Evolutionary conservation across 2,329 filamentous ascomycete species (phyloP).

Genomic region (Penicillium brasilianum): DNA sequence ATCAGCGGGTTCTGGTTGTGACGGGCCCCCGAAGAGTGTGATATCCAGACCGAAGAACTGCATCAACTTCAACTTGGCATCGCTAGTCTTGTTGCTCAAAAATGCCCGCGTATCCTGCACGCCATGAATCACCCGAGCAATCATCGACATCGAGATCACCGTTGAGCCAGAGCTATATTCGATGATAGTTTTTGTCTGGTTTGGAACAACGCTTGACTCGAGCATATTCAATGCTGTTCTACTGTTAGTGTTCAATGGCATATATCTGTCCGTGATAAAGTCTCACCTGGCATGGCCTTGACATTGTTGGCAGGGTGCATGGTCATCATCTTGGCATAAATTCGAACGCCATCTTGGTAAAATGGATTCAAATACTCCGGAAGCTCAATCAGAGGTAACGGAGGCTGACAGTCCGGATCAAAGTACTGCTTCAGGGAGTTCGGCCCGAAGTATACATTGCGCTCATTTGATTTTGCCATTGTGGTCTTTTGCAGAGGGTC

Average conservation of each 20-base stretch:
- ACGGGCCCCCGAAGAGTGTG: slow-evolving; percentile 64
- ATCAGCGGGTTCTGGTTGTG: slow-evolving; percentile 62
- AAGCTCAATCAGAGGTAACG: slow-evolving; percentile 66
- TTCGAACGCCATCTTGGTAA: slow-evolving; percentile 62
- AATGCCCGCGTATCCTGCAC: slow-evolving; percentile 60
- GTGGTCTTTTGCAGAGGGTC: slow-evolving; percentile 3
- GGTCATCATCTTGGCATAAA: slow-evolving; percentile 71
- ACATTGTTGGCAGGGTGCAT: slow-evolving; percentile 69
- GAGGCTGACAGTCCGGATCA: slow-evolving; percentile 62
- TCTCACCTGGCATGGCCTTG: slow-evolving; percentile 61
- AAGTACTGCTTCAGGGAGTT: slow-evolving; percentile 64
- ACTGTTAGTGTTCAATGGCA: neutral
- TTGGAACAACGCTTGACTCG: slow-evolving; percentile 48
- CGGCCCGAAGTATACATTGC: slow-evolving; percentile 64
- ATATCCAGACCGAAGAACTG: slow-evolving; percentile 65
- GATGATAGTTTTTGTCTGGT: slow-evolving; percentile 58
- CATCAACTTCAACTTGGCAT: slow-evolving; percentile 60
- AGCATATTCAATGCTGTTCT: slow-evolving; percentile 58
- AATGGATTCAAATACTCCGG: slow-evolving; percentile 63
- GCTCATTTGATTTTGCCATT: slow-evolving; percentile 33
- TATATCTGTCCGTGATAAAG: no score
- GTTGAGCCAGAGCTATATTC: slow-evolving; percentile 68
- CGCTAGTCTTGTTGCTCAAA: slow-evolving; percentile 63
- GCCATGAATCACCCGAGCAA: slow-evolving; percentile 58
- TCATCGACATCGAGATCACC: slow-evolving; percentile 64